Conservation (phyloP, 495 filamentous ascomycete species). For the Neurospora sp. region DNA sequence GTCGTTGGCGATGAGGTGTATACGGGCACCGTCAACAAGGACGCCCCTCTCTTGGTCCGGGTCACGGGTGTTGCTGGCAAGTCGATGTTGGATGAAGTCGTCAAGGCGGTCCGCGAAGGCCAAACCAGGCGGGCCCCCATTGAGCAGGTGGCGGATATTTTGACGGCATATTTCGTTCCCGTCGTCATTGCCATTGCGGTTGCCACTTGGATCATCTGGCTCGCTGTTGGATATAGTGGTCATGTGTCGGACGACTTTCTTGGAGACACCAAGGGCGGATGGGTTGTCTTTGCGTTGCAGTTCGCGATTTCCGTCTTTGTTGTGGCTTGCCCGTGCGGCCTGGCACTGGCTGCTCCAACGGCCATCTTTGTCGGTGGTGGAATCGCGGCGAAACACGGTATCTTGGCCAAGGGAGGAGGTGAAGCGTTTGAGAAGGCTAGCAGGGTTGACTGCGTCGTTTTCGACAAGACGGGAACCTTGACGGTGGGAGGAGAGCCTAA, state of each 20-base stretch:
- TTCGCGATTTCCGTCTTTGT: constrained; percentile 96
- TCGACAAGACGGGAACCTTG: constrained; percentile 93
- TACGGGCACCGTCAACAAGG: constrained; percentile 80
- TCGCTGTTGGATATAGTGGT: constrained; percentile 62
- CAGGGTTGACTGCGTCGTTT: constrained; percentile 74
- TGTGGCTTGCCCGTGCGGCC: constrained; percentile 87
- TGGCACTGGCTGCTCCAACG: constrained; percentile 86
- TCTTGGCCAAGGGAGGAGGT: constrained; percentile 89
- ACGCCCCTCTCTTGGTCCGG: constrained; percentile 54
- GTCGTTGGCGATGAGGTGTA: constrained; percentile 60
- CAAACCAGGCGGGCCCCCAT: constrained; percentile 81
- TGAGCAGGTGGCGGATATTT: constrained; percentile 70
- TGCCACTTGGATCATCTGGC: constrained; percentile 74
- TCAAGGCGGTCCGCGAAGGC: constrained; percentile 80
- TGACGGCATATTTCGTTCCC: constrained; percentile 87
- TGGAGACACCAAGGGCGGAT: constrained; percentile 58
- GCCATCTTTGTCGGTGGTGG: constrained; percentile 88
- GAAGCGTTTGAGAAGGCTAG: constrained; percentile 95
- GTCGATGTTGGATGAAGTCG: constrained; percentile 90
- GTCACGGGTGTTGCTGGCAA: constrained; percentile 62
- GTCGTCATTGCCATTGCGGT: constrained; percentile 73
- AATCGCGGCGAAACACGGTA: constrained; percentile 77
- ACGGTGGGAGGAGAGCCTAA: constrained; percentile 74
- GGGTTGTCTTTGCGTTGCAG: constrained; percentile 78
- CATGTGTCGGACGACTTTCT: constrained; percentile 56